A percentile compares a stretch with the other conserved stretches of the same genome.
Evolutionary conservation across 208 protist genomes (phyloP).

Genomic region (Acanthamoeba quina): DNA sequence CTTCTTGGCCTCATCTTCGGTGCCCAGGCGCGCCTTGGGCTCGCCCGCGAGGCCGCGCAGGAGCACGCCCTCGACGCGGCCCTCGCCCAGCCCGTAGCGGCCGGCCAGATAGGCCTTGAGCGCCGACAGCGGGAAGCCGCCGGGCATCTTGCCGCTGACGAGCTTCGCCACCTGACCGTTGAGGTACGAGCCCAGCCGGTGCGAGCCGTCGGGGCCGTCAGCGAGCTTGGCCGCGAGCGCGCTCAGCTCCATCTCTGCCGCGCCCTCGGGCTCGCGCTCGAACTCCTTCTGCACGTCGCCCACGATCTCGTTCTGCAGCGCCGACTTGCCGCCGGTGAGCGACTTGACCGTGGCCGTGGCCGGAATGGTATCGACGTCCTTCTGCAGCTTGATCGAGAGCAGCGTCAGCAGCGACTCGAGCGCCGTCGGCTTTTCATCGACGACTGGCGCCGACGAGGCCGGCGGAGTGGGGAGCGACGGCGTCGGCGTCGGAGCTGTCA

Average conservation of each 20-base stretch:
- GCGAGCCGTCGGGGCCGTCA: conserved; percentile 47
- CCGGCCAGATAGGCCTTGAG: conserved; percentile 79
- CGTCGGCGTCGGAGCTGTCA: conserved; percentile 21
- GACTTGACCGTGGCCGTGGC: conserved; percentile 82
- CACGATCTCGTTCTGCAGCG: conserved; percentile 86
- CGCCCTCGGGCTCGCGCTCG: conserved; percentile 66
- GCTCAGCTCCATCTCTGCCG: conserved; percentile 71
- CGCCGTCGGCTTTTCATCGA: conserved; percentile 68
- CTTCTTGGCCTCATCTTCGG: conserved; percentile 81
- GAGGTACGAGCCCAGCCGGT: conserved; percentile 62
- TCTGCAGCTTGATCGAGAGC: conserved; percentile 81
- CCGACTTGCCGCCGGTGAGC: conserved; percentile 84
- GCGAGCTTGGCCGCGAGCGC: conserved; percentile 35
- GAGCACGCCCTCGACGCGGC: conserved; percentile 82
- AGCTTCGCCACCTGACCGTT: conserved; percentile 76
- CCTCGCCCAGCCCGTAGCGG: conserved; percentile 75
- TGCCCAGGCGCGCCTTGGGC: conserved; percentile 80
- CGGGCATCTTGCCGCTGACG: conserved; percentile 83
- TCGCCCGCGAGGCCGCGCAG: conserved; percentile 83
- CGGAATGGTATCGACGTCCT: conserved; percentile 75
- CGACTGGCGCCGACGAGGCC: conserved; percentile 37
- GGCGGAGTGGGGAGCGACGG: conserved; percentile 26
- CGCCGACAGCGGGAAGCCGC: conserved; percentile 81
- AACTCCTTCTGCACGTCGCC: conserved; percentile 86
- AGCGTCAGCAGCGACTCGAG: conserved; percentile 73